These are phyloP conservation scores for Carex littledalei DNA, from an alignment of 176 grass and related monocot genomes.

Conservation along the genomic window DNA sequence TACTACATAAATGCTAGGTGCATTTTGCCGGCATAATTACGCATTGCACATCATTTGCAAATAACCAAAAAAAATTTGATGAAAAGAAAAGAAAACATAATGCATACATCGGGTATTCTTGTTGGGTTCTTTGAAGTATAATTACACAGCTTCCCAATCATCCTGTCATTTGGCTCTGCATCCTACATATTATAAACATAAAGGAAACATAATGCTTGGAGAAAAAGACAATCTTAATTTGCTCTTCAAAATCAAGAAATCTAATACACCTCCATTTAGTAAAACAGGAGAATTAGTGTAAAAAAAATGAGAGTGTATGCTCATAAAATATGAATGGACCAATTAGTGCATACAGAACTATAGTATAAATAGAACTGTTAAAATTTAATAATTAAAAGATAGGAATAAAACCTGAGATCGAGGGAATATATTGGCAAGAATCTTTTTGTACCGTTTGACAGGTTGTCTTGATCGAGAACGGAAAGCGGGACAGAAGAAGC, in stretches of 20 bases:
- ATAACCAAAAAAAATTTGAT: background rate
- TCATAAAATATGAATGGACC: background rate
- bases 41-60: background rate
- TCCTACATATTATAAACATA: constrained; percentile 41
- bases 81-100: background rate
- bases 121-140: constrained; percentile 79
- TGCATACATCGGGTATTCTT: constrained; percentile 73
- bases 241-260: background rate
- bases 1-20: background rate
- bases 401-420: constrained; percentile 40
- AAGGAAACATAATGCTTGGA: background rate
- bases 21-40: background rate
- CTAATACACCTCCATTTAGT: background rate
- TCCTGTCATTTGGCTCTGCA: constrained; percentile 88
- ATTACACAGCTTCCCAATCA: constrained; percentile 85
- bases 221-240: background rate
- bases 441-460: constrained; percentile 92
- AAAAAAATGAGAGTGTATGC: background rate
- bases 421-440: constrained; percentile 69
- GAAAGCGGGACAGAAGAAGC: constrained; percentile 82
- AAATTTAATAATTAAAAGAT: background rate
- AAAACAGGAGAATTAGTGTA: background rate
- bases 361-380: background rate
- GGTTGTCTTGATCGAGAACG: constrained; percentile 74
- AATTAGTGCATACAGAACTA: background rate